phyloP scores from a whole-genome alignment of 75 land plant species.

The Larix kaempferi region DNA sequence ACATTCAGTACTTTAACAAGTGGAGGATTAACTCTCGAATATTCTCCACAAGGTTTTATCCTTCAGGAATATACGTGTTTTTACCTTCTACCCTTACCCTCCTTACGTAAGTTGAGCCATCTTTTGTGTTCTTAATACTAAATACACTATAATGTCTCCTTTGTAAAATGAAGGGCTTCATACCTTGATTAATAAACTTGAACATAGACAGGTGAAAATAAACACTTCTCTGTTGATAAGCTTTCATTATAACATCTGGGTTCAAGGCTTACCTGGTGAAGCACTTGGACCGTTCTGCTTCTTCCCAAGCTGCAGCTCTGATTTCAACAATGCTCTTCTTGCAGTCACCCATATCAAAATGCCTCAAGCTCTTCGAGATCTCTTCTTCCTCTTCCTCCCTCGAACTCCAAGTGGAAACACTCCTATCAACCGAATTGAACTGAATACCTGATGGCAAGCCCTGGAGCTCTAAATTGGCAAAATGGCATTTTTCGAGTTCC shows the following conservation, averaged over 20 bases:
- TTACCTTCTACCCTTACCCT: neutral
- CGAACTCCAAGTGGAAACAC: slow-evolving; percentile 75
- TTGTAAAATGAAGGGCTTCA: neutral
- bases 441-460: slow-evolving; percentile 25
- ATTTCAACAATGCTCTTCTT: slow-evolving; percentile 55
- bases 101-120: neutral
- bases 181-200: neutral
- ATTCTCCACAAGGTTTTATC: neutral
- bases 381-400: slow-evolving; percentile 93
- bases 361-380: slow-evolving; percentile 70
- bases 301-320: slow-evolving; percentile 75
- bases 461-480: slow-evolving; percentile 60
- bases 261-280: slow-evolving; percentile 54
- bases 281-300: slow-evolving; percentile 70
- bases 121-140: too few relatives aligned
- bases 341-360: slow-evolving; percentile 51
- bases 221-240: neutral
- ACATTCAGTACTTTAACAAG: neutral
- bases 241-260: neutral
- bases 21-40: neutral
- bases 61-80: neutral
- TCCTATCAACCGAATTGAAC: slow-evolving; percentile 10
- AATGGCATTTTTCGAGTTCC: slow-evolving; percentile 69
- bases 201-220: neutral
- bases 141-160: neutral